phyloP scores from a whole-genome alignment of 176 grass and related monocot species.

The Ensete glaucum region DNA sequence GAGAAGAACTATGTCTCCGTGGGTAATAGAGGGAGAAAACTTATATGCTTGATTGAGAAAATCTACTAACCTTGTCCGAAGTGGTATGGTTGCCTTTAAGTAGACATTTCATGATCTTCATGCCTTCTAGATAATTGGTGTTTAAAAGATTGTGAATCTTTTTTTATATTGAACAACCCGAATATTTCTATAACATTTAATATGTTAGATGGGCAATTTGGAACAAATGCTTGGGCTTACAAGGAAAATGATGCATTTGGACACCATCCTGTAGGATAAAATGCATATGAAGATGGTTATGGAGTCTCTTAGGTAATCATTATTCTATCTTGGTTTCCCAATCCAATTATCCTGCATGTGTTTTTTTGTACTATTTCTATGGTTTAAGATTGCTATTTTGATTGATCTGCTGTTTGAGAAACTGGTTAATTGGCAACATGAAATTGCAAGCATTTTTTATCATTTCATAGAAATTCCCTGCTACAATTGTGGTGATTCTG shows the following conservation, averaged over 20 bases:
- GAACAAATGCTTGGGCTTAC: constrained; percentile 26
- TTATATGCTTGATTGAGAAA: constrained; percentile 74
- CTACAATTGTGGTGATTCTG: neutral
- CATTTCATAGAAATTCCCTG: neutral
- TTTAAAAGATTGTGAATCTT: neutral
- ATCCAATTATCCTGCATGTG: neutral
- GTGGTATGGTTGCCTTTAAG: constrained; percentile 17
- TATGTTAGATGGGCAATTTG: constrained; percentile 42
- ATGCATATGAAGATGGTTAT: constrained; percentile 47
- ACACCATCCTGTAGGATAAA: constrained; percentile 36
- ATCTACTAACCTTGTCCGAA: constrained; percentile 41
- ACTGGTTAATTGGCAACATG: neutral
- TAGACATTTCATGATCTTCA: constrained; percentile 4
- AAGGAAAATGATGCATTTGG: constrained; percentile 50
- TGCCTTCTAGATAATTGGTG: neutral
- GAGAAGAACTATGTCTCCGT: constrained; percentile 81
- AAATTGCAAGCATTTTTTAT: neutral
- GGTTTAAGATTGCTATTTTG: neutral
- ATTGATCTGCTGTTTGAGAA: neutral
- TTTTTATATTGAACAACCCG: neutral
- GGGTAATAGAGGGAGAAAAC: constrained; percentile 73
- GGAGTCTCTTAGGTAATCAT: constrained; percentile 41
- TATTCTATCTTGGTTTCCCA: neutral
- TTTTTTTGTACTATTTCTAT: constrained; percentile 1
- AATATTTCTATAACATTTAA: neutral